Conservation (phyloP, 352 stramenopile species). For the Pythium aquatile region DNA sequence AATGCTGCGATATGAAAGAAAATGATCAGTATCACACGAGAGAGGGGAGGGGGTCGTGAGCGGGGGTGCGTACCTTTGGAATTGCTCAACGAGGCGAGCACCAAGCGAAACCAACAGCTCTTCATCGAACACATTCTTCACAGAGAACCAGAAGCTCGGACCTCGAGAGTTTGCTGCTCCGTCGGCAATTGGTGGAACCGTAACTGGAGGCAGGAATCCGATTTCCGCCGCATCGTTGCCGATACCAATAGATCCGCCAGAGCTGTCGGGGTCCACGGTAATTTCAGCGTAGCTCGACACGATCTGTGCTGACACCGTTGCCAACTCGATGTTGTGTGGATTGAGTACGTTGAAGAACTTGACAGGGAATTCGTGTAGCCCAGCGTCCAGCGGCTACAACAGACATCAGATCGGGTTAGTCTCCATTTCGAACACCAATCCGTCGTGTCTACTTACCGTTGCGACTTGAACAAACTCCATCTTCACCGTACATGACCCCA, state of each 20-base stretch:
- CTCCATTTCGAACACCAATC: not conserved
- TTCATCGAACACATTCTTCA: conserved; percentile 87
- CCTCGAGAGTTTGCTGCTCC: conserved; percentile 32
- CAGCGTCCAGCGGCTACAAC: conserved; percentile 43
- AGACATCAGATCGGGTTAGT: conserved; percentile 1
- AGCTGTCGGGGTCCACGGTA: conserved; percentile 75
- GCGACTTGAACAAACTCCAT: conserved; percentile 67
- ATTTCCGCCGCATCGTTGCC: conserved; percentile 36
- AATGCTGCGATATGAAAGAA: conserved; percentile 33
- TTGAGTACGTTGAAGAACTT: conserved; percentile 80
- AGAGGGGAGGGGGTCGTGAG: too few species aligned
- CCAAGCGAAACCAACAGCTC: conserved; percentile 69
- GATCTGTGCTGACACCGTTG: conserved; percentile 64
- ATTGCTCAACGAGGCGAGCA: conserved; percentile 28
- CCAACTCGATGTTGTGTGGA: conserved; percentile 71
- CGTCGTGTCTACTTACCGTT: conserved; percentile 38
- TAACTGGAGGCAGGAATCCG: conserved; percentile 72
- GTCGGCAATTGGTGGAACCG: conserved; percentile 61
- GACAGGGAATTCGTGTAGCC: conserved; percentile 56
- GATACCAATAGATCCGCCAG: conserved; percentile 35
- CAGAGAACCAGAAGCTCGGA: conserved; percentile 80
- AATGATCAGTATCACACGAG: too few species aligned
- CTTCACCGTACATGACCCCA: conserved; percentile 47
- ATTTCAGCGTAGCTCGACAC: conserved; percentile 86
- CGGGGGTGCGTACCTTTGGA: conserved; percentile 16